Base-by-base conservation (phyloP, 148 eudicot species). In the Chenopodium album region DNA sequence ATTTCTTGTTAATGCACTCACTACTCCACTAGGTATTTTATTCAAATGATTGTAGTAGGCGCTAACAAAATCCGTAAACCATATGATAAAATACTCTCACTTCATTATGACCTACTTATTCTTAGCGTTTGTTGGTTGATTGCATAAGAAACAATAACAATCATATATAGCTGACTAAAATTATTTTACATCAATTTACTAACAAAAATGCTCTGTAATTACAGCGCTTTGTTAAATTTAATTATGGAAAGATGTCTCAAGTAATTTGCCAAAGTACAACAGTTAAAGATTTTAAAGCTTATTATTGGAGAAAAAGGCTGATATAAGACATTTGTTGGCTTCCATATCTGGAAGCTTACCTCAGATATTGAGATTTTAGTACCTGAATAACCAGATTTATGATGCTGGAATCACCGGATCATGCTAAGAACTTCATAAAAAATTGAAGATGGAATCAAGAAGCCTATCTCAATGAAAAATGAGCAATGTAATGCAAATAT, bases 281-380 rank as follows among this genome's bases (percentile, higher is more conserved):
- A 9, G 14, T 22, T n/a, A 71, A 72, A 62, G 56, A 65, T 78
- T 80, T 48, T 29, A 22, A 80, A 44, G 73, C 73, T 64, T 50
- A 47, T 65, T 48, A 74, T 48, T 29, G n/a, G 65, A 20, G 75
- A 31, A 81, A 47, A 48, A 20, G 17, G 71, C 26, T 8, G 8
- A 16, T 48, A 34, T 62, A 3, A 34, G 22, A 32, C 7, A 32
- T 79, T 54, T 1, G 7, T 29, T 16, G 54, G 70, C 29, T 59
- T 66, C 63, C 37, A 52, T 22, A 16, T 83, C n/a, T 17, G 13
- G 59, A 73, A 73, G 71, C 62, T 44, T 59, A 29, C 64, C 4
- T 26, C 68, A n/a, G 72, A 73, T 2, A 73, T 62, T 28, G 60
- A 50, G 47, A 75, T 64, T 48, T 41, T 47, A 22, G 26, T 62